A percentile compares a stretch with the other conserved stretches of the same genome.
These are phyloP conservation scores for Talaromyces borbonicus DNA, from an alignment of 495 filamentous ascomycete species.

Conservation along the genomic window DNA sequence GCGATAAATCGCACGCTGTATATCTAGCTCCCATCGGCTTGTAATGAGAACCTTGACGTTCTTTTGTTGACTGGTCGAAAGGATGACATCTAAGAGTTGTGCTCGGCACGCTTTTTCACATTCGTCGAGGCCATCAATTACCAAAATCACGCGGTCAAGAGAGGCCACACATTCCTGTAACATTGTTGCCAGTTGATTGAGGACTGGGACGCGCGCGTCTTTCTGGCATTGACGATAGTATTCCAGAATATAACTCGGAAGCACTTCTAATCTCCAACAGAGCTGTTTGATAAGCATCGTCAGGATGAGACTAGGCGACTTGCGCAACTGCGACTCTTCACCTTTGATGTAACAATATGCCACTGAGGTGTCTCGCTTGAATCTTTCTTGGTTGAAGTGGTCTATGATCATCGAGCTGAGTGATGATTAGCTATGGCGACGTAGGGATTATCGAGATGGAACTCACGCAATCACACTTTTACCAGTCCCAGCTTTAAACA, in stretches of 20 bases:
- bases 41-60: background rate
- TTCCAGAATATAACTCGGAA: background rate
- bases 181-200: background rate
- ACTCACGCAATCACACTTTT: conserved; percentile 8
- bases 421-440: background rate
- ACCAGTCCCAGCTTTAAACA: conserved; percentile 7
- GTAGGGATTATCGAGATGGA: too few species aligned
- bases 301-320: background rate
- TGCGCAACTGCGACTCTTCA: background rate
- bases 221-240: conserved; percentile 2
- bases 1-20: background rate
- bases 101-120: background rate
- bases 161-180: conserved; percentile 2
- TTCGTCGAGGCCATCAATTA: conserved; percentile 5
- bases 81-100: background rate
- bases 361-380: background rate
- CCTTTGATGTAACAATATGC: conserved; percentile 7
- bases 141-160: background rate
- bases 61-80: background rate
- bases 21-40: conserved; percentile 5
- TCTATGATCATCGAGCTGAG: conserved; percentile 6
- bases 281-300: conserved; percentile 7
- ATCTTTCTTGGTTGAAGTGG: background rate
- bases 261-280: conserved; percentile 3
- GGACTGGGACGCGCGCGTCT: background rate